A percentile compares a stretch with the other conserved stretches of the same genome.
phyloP scores from a whole-genome alignment of 345 rosid species.

The Eucalyptus curtisii region DNA sequence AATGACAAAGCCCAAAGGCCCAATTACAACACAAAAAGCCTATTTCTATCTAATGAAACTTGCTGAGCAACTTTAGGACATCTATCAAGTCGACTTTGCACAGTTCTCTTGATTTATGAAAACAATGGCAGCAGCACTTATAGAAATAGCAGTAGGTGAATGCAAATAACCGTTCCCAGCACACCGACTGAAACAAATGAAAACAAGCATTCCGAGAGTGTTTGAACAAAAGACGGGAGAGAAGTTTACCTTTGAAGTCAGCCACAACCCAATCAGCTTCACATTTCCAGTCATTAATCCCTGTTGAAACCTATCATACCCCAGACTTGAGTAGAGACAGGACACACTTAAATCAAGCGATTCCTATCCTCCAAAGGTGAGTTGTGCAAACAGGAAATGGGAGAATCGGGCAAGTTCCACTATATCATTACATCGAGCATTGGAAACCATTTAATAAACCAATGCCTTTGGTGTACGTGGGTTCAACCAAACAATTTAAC shows the following conservation, averaged over 20 bases:
- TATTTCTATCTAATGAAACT: background rate
- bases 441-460: background rate
- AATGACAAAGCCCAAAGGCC: background rate
- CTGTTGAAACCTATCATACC: background rate
- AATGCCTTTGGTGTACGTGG: background rate
- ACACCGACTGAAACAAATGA: background rate
- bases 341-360: background rate
- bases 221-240: background rate
- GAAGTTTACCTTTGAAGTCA: background rate
- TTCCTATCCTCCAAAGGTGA: background rate
- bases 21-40: background rate
- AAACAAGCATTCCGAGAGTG: background rate
- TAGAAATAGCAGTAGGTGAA: background rate
- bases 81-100: background rate
- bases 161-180: background rate
- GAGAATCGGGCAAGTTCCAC: background rate
- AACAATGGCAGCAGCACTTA: background rate
- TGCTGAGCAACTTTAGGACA: background rate
- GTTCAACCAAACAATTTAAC: background rate
- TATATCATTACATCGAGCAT: background rate
- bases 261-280: background rate
- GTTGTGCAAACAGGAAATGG: background rate
- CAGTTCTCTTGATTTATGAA: background rate
- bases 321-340: background rate
- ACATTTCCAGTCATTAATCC: background rate